Evolutionary conservation across 2,329 filamentous ascomycete species (phyloP).

Genomic region (Epichloe festucae): DNA sequence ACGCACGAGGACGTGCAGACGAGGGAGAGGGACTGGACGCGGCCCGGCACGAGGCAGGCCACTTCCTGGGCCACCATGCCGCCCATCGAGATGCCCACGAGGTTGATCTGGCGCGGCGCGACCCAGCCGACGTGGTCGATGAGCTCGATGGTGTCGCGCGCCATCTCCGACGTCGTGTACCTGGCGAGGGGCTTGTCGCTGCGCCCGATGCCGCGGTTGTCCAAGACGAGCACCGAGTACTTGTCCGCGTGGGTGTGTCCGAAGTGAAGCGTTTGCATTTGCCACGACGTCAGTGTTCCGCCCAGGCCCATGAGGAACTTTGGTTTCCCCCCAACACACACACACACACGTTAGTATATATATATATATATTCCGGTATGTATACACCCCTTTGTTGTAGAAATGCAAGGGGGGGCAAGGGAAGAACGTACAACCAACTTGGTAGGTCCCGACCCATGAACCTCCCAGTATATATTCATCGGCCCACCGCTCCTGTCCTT

Average conservation of each 20-base stretch:
- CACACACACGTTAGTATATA: too few species aligned
- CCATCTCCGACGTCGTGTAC: slow-evolving; percentile 80
- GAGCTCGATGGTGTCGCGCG: slow-evolving; percentile 58
- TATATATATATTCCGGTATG: too few species aligned
- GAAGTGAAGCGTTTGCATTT: slow-evolving; percentile 72
- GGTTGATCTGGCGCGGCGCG: slow-evolving; percentile 38
- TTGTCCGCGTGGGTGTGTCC: slow-evolving; percentile 54
- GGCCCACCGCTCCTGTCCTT: slow-evolving; percentile 54
- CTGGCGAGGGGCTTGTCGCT: slow-evolving; percentile 65
- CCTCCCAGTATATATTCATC: slow-evolving; percentile 63
- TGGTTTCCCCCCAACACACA: too few species aligned
- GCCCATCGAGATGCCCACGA: slow-evolving; percentile 72
- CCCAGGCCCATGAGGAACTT: slow-evolving; percentile 67
- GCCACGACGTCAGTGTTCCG: slow-evolving; percentile 56
- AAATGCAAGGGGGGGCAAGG: too few species aligned
- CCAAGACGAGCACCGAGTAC: slow-evolving; percentile 65
- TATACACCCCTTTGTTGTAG: too few species aligned
- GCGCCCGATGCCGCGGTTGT: slow-evolving; percentile 75
- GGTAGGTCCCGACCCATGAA: slow-evolving; percentile 61
- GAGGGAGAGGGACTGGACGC: slow-evolving; percentile 44
- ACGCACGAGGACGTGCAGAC: slow-evolving; percentile 48
- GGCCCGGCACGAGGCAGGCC: slow-evolving; percentile 36
- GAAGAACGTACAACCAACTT: slow-evolving; percentile 49
- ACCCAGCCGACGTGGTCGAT: slow-evolving; percentile 58
- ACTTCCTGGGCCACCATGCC: slow-evolving; percentile 90